These are phyloP conservation scores for Exophiala phaeomuriformis DNA, from an alignment of 2,329 filamentous ascomycete genomes.

Conservation along the genomic window DNA sequence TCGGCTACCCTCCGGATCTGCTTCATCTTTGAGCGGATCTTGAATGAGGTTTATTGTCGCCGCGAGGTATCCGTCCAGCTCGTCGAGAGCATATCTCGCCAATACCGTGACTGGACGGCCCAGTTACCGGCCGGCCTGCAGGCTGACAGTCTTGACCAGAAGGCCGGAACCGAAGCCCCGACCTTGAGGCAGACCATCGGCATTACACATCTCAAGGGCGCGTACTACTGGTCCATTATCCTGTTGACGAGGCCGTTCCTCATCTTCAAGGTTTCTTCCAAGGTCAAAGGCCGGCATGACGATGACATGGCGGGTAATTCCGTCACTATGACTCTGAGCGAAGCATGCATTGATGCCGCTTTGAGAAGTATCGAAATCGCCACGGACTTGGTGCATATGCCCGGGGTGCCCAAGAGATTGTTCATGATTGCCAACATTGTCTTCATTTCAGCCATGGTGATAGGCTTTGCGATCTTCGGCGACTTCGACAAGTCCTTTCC, in stretches of 20 bases:
- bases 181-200: slow-evolving; percentile 36
- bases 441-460: slow-evolving; percentile 26
- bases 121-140: slow-evolving; percentile 41
- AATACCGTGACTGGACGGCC: slow-evolving; percentile 38
- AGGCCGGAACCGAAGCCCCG: slow-evolving; percentile 28
- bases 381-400: slow-evolving; percentile 25
- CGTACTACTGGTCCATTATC: slow-evolving; percentile 51
- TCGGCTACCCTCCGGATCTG: slow-evolving; percentile 42
- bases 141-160: slow-evolving; percentile 37
- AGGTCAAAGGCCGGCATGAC: slow-evolving; percentile 20
- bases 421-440: slow-evolving; percentile 26
- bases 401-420: slow-evolving; percentile 23
- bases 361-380: slow-evolving; percentile 31
- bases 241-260: slow-evolving; percentile 48
- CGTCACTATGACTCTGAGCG: slow-evolving; percentile 26
- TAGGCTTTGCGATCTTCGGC: slow-evolving; percentile 27
- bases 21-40: slow-evolving; percentile 38
- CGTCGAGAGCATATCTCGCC: slow-evolving; percentile 38
- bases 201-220: slow-evolving; percentile 44
- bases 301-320: slow-evolving; percentile 17
- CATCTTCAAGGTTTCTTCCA: slow-evolving; percentile 43
- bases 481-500: slow-evolving; percentile 28
- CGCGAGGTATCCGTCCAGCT: slow-evolving; percentile 39
- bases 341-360: slow-evolving; percentile 42
- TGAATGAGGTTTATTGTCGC: slow-evolving; percentile 39